A percentile compares a stretch with the other conserved stretches of the same genome.
These are phyloP conservation scores for Calonectria honghensis DNA, from an alignment of 2,329 filamentous ascomycete genomes.

Conservation along the genomic window DNA sequence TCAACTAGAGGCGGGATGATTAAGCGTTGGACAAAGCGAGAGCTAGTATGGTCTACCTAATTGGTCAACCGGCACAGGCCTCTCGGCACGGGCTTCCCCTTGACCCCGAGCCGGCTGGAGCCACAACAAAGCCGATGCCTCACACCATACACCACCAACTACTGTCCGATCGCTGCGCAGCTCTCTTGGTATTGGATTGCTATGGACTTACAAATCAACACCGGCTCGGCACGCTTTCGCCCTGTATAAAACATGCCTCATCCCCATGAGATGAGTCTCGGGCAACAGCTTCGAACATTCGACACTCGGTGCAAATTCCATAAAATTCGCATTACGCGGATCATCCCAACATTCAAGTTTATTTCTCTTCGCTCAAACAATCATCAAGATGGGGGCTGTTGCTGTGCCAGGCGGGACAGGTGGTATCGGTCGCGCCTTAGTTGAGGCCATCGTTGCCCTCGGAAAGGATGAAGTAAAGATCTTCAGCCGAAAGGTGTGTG, in stretches of 20 bases:
- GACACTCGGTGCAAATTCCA: neutral
- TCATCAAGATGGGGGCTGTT: neutral
- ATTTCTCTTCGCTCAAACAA: neutral
- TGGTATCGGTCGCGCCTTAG: conserved; percentile 20
- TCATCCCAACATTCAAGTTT: neutral
- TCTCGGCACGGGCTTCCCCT: neutral
- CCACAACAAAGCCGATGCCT: neutral
- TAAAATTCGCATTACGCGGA: neutral
- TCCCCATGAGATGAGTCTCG: neutral
- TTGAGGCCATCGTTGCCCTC: conserved; percentile 16
- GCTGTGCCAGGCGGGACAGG: neutral
- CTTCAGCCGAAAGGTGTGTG: conserved; percentile 15
- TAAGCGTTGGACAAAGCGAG: neutral
- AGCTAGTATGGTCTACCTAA: neutral
- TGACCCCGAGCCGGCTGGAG: neutral
- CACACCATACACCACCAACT: neutral
- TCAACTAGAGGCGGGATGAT: neutral
- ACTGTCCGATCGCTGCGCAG: neutral
- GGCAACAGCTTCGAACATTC: neutral
- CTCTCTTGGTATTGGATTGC: neutral
- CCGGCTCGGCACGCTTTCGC: neutral
- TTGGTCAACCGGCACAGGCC: neutral
- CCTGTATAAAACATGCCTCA: neutral
- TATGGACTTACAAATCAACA: neutral
- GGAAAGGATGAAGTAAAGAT: conserved; percentile 30